Evolutionary conservation across 768 basidiomycete species (phyloP), one percentile per base, ranked within the genome.

Genomic region (Boletus coccyginus): DNA sequence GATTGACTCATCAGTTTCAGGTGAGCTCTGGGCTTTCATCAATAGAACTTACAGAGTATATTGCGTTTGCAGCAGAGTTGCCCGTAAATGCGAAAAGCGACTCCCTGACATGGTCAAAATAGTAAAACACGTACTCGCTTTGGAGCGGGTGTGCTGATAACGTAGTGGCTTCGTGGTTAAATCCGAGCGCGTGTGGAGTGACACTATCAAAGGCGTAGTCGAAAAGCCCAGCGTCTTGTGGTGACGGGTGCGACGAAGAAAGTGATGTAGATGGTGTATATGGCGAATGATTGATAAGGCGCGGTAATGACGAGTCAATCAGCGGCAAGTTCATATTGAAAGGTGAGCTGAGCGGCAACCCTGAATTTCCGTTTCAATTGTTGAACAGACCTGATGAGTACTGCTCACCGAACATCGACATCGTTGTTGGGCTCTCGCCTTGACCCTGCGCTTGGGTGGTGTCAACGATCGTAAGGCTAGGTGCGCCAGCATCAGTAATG

Each of bases 61-160:
- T 84, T 54, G 83, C 76, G 50, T 86, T 83, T 32, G 84, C 81
- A 50, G 87, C 78, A 9, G 79, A 68, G 56, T 83, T 84, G 12
- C 82, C 81, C 38, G 83, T 79, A 66, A 90, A 88, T 40, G 83
- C 76, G 61, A 82, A 85, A 64, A 90, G 85, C 55, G 85, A 73
- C 61, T 81, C 81, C 21, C 83, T 82, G 57, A 91, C 85, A 57
- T 86, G 78, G 50, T 83, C 81, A 67, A 92, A 90, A 70, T 90
- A 92, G 70, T 90, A 88, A 62, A 84, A 73, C 50, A 89, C 81
- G 58, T 85, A 80, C 38, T 84, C 81, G 52, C 80, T 77, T 61
- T 83, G 81, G 40, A 80, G 68, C 53, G 72, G 74, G 59, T 81
- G 78, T 40, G 71, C 71, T 29, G 73, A 57, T 51, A 78, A 58